Evolutionary conservation across 164 flowering plant genomes (phyloP).

Genomic region (Warburgia ugandensis): DNA sequence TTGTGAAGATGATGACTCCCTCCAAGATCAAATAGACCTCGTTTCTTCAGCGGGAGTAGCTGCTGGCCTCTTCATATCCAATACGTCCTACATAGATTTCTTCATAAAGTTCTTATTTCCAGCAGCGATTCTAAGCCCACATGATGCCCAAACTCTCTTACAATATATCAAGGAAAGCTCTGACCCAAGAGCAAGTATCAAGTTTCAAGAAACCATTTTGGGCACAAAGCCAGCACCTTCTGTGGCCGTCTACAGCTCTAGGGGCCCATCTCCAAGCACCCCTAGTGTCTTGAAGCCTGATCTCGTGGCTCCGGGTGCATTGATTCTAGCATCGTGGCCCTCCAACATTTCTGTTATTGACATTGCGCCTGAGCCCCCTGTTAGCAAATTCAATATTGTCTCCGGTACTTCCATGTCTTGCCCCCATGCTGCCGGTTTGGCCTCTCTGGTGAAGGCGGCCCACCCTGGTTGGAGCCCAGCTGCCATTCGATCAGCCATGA

Average conservation of each 20-base stretch:
- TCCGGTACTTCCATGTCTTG: slow-evolving; percentile 78
- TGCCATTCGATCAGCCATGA: slow-evolving; percentile 63
- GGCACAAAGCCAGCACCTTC: slow-evolving; percentile 44
- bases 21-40: slow-evolving; percentile 1
- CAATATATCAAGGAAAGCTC: not conserved
- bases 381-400: slow-evolving; percentile 33
- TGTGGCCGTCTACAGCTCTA: slow-evolving; percentile 35
- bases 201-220: slow-evolving; percentile 34
- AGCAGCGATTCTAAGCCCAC: slow-evolving; percentile 20
- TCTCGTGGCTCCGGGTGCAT: slow-evolving; percentile 52
- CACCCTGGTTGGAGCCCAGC: slow-evolving; percentile 76
- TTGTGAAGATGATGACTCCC: slow-evolving; percentile 10
- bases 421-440: slow-evolving; percentile 64
- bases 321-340: slow-evolving; percentile 39
- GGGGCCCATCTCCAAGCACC: slow-evolving; percentile 43
- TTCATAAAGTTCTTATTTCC: slow-evolving; percentile 18
- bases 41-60: slow-evolving; percentile 15
- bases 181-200: slow-evolving; percentile 19
- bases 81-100: slow-evolving; percentile 3
- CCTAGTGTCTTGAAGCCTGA: slow-evolving; percentile 46
- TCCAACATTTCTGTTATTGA: not conserved
- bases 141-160: slow-evolving; percentile 10
- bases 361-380: slow-evolving; percentile 18
- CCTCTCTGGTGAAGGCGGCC: slow-evolving; percentile 43
- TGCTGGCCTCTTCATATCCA: slow-evolving; percentile 32